Conservation (phyloP, 2,329 filamentous ascomycete species). For the Aureobasidium sp. region DNA sequence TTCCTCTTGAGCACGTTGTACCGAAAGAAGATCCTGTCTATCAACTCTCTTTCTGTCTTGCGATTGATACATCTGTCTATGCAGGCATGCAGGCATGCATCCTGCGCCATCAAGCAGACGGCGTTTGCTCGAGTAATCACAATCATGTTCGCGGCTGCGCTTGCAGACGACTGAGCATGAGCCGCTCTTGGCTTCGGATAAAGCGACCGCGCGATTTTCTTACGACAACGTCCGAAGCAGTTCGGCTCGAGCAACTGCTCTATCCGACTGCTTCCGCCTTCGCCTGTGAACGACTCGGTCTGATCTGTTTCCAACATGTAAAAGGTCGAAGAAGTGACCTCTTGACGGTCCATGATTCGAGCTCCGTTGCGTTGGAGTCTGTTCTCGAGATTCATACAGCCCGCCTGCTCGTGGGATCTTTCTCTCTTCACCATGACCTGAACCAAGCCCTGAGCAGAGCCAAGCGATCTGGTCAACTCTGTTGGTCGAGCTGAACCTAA, state of each 20-base stretch:
- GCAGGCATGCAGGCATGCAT: background rate
- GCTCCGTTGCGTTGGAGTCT: background rate
- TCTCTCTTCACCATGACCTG: background rate
- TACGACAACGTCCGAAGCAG: conserved; percentile 12
- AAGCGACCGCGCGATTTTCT: conserved; percentile 12
- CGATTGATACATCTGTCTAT: background rate
- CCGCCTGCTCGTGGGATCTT: background rate
- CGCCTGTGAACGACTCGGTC: background rate
- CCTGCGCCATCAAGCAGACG: background rate
- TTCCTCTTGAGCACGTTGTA: background rate
- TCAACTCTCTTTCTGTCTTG: background rate
- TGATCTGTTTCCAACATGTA: background rate
- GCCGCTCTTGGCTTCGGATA: conserved; percentile 14
- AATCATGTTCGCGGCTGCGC: background rate
- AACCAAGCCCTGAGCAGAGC: background rate
- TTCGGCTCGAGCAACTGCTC: conserved; percentile 3
- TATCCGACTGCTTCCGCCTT: conserved; percentile 7
- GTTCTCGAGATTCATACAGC: background rate
- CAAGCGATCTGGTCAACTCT: background rate
- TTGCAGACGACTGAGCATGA: background rate
- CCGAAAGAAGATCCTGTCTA: background rate
- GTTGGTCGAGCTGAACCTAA: conserved; percentile 6
- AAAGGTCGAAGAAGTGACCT: background rate
- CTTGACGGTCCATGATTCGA: background rate
- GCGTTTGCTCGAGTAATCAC: background rate